A percentile compares a stretch with the other conserved stretches of the same genome.
Conservation (phyloP, 2,329 filamentous ascomycete genomes). For the Purpureocillium lavendulum region DNA sequence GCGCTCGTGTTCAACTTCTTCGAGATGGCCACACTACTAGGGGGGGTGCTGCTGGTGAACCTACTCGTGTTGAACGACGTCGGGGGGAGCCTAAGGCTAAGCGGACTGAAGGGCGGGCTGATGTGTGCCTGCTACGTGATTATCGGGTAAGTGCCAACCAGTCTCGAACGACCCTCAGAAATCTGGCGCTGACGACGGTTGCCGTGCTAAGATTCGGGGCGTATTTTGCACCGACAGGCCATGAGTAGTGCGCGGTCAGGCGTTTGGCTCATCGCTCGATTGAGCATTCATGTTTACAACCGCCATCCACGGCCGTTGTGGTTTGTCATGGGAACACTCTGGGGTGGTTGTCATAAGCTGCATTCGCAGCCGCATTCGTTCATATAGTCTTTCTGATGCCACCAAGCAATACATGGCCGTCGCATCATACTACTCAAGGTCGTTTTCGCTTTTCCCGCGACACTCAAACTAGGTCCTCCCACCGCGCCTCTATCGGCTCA, state of each 20-base stretch:
- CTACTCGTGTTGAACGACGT: conserved; percentile 67
- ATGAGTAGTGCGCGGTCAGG: too few species aligned
- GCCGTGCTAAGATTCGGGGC: conserved; percentile 3
- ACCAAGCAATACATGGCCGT: too few species aligned
- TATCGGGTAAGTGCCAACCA: conserved; percentile 28
- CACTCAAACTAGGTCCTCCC: conserved; percentile 2
- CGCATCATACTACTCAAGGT: too few species aligned
- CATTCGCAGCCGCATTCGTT: too few species aligned
- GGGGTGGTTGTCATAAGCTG: too few species aligned
- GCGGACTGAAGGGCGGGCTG: conserved; percentile 43
- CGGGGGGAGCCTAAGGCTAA: conserved; percentile 53
- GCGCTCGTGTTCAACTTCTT: conserved; percentile 68
- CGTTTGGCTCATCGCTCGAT: too few species aligned
- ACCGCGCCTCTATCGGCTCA: not conserved
- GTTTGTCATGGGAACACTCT: too few species aligned
- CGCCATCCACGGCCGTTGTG: too few species aligned
- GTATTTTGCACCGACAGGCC: conserved; percentile 1
- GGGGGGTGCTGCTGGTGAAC: conserved; percentile 64
- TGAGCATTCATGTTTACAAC: too few species aligned
- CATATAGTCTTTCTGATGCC: too few species aligned
- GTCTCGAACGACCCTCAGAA: too few species aligned
- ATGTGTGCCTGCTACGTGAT: conserved; percentile 47
- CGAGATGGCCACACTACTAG: conserved; percentile 65
- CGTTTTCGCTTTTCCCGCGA: too few species aligned
- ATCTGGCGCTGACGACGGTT: not conserved